A percentile compares a stretch with the other conserved stretches of the same genome.
Conservation (phyloP, 139 green algal species). For the Helicosporidium sp. region DNA sequence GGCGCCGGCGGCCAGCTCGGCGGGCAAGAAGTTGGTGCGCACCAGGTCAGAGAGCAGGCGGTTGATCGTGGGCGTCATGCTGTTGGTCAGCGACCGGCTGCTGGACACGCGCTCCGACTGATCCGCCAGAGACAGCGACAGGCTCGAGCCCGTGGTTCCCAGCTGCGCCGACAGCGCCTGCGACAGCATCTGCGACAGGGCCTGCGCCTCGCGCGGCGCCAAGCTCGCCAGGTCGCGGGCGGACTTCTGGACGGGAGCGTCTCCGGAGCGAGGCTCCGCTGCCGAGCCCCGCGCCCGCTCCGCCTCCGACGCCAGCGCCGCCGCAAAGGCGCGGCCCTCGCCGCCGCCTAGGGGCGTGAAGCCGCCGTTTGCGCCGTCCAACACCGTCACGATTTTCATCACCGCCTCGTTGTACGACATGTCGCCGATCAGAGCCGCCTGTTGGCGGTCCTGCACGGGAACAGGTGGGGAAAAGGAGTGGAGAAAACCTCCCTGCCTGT, state of each 20-base stretch:
- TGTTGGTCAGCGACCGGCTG: neutral
- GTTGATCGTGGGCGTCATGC: slow-evolving; percentile 8
- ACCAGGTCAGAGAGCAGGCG: slow-evolving; percentile 15
- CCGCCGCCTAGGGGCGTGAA: neutral
- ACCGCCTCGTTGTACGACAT: slow-evolving; percentile 69
- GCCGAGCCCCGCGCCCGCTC: neutral
- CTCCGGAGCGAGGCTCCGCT: too few species aligned
- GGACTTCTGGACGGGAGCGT: neutral
- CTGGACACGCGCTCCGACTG: slow-evolving; percentile 8
- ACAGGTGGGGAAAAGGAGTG: neutral
- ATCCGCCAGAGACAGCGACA: too few species aligned
- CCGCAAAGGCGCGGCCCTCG: neutral
- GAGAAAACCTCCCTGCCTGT: neutral
- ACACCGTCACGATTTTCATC: slow-evolving; percentile 32
- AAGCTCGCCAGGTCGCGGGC: too few species aligned
- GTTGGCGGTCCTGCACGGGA: neutral
- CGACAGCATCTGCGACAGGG: too few species aligned
- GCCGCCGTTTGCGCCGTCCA: slow-evolving; percentile 9
- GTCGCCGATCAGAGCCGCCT: slow-evolving; percentile 17
- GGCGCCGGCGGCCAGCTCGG: too few species aligned
- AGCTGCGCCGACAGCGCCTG: too few species aligned
- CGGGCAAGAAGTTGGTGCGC: too few species aligned
- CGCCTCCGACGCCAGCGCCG: neutral
- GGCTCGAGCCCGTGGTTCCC: too few species aligned
- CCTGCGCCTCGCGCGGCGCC: too few species aligned